These are phyloP conservation scores for Peziza echinospora DNA, from an alignment of 495 filamentous ascomycete genomes.

Conservation along the genomic window DNA sequence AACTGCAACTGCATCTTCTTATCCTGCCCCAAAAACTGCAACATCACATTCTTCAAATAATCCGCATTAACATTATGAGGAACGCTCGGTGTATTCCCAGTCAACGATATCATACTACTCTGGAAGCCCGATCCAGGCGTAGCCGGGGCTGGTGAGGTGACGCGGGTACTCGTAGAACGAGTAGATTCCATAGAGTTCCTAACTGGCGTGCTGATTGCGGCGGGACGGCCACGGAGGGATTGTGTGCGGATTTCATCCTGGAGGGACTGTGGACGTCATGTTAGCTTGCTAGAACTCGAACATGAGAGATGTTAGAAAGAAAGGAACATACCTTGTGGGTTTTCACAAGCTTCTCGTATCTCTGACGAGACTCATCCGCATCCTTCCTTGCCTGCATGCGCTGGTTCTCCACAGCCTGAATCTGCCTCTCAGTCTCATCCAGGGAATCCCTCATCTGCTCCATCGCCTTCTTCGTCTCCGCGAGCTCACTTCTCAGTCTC, in stretches of 20 bases:
- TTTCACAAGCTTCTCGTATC: conserved; percentile 61
- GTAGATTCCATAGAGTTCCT: conserved; percentile 40
- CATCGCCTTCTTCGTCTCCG: conserved; percentile 58
- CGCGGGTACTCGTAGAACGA: conserved; percentile 21
- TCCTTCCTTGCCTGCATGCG: conserved; percentile 50
- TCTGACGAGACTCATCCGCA: conserved; percentile 51
- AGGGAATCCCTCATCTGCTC: conserved; percentile 53
- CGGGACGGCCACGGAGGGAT: conserved; percentile 14
- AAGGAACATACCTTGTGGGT: conserved; percentile 43
- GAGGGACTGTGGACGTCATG: no score
- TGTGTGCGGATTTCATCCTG: conserved; percentile 19
- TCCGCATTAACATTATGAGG: conserved; percentile 39
- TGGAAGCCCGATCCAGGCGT: conserved; percentile 20
- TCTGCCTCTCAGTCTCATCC: conserved; percentile 71
- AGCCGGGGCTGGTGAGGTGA: conserved; percentile 23
- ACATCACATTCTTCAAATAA: conserved; percentile 84
- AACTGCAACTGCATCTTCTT: conserved; percentile 77
- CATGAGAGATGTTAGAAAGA: no score
- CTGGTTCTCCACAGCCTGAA: conserved; percentile 58
- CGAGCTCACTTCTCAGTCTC: conserved; percentile 43
- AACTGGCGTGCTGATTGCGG: conserved; percentile 12
- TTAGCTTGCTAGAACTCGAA: no score
- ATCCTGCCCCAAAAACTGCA: conserved; percentile 89
- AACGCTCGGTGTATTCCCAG: neutral
- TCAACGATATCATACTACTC: neutral